Conservation (phyloP, 2,329 filamentous ascomycete genomes). For the Aureobasidium subglaciale region DNA sequence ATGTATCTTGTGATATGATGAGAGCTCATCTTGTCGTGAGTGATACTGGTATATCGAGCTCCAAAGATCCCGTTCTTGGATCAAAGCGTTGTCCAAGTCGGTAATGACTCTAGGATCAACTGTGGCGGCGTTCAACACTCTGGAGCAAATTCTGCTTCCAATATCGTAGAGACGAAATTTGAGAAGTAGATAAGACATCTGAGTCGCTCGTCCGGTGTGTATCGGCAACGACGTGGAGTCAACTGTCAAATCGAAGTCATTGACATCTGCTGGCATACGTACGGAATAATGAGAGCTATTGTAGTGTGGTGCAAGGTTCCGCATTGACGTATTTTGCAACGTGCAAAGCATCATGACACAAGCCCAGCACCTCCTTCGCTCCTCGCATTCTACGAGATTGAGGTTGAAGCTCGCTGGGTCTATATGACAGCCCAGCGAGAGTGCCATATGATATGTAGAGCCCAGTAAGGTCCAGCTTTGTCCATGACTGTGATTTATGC, state of each 20-base stretch:
- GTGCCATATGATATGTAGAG: constrained; percentile 34
- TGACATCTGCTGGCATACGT: constrained; percentile 31
- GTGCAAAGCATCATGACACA: constrained; percentile 36
- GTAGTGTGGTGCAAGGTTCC: constrained; percentile 27
- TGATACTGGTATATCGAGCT: not conserved
- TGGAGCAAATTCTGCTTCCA: constrained; percentile 31
- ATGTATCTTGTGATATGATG: constrained; percentile 32
- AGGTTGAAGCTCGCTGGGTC: constrained; percentile 33
- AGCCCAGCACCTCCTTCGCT: constrained; percentile 34
- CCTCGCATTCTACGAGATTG: constrained; percentile 31
- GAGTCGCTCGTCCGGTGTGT: constrained; percentile 26
- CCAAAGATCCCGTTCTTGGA: constrained; percentile 22
- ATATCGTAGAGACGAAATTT: constrained; percentile 33
- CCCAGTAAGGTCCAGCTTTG: constrained; percentile 35
- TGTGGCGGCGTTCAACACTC: constrained; percentile 27
- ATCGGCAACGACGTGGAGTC: not conserved
- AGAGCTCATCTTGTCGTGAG: constrained; percentile 23
- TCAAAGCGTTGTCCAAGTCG: constrained; percentile 28
- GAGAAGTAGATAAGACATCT: constrained; percentile 37
- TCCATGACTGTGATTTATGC: constrained; percentile 30
- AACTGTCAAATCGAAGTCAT: constrained; percentile 22
- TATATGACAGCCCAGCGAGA: constrained; percentile 36
- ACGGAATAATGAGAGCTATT: constrained; percentile 18
- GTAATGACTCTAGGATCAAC: constrained; percentile 20
- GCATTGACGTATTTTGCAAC: constrained; percentile 32